Base-by-base conservation (phyloP, 768 basidiomycete species). In the Cystobasidium ongulense region DNA sequence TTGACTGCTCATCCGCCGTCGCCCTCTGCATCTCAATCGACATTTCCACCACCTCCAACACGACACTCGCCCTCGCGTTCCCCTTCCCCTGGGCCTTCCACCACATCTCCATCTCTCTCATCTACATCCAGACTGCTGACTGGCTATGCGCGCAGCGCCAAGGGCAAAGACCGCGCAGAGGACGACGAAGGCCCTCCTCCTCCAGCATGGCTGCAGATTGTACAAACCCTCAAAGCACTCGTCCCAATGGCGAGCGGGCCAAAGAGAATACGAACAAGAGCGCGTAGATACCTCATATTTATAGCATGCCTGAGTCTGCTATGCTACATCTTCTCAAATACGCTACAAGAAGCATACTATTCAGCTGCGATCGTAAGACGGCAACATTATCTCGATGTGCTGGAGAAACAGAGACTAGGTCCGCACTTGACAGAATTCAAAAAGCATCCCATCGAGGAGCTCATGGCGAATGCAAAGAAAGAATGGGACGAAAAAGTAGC, bases 391-490 rank as follows among this genome's bases (percentile, higher is more conserved):
- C 25, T 67, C 7, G 65, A 67, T 23, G 39, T 18, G 5, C 21
- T 67, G 29, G 65, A 67, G 36, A 54, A 38, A 29, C 50, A 71
- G 36, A 46, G 68, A 23, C 35, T 71, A 18, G 68, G 68, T 29
- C 68, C 54, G 33, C 68, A 71, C 59, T 11, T 71, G 17, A 38
- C 66, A n/a, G 63, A 73, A n/a, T 66, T 68, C 29, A 50, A 73
- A 18, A 36, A 29, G 23, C 72, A 73, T 50, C 72, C 72, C 8
- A 73, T 73, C 10, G 41, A n/a, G 29, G 8, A 64, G 39, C 66
- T 73, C 8, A 73, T 73, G 72, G 43, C 68, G 4, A 50, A 73
- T 73, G 72, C 72, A n/a, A 52, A 73, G 35, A 65, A 41, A 41
- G 63, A 73, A 35, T 73, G 72, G 72, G 29, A 73, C 7, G 72